Conservation (phyloP, 129 eudicot species). For the Escallonia herrerae region DNA sequence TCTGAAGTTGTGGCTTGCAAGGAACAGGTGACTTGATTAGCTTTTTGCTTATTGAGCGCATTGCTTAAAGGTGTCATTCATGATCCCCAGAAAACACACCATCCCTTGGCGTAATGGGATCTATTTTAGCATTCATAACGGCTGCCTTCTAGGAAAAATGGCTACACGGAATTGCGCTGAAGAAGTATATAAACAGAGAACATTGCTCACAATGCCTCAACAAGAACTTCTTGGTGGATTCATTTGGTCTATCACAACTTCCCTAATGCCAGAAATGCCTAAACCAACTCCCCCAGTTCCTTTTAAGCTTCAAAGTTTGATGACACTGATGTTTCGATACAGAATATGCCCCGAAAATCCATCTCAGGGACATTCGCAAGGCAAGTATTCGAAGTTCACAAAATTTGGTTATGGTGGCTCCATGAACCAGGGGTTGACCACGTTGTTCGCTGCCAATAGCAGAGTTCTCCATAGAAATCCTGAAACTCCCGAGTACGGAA, state of each 20-base stretch:
- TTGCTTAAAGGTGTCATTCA: not conserved
- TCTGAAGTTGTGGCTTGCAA: not conserved
- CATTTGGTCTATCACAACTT: not conserved
- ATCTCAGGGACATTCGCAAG: not conserved
- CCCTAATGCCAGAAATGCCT: constrained; percentile 1
- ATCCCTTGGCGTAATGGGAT: constrained; percentile 5
- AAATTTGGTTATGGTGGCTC: not conserved
- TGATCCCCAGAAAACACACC: not conserved
- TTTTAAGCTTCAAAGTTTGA: constrained; percentile 3
- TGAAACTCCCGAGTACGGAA: not conserved
- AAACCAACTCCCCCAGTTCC: not conserved
- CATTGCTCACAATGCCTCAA: no score
- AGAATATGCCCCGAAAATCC: not conserved
- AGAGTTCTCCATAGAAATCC: not conserved
- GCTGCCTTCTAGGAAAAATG: not conserved
- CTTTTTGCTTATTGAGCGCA: constrained; percentile 1
- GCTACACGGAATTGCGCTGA: not conserved
- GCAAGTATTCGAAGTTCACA: not conserved
- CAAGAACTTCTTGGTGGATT: not conserved
- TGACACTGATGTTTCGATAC: not conserved
- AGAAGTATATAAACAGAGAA: not conserved
- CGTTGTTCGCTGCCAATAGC: not conserved
- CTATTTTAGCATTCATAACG: not conserved
- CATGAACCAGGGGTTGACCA: not conserved
- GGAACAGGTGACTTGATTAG: not conserved